Evolutionary conservation across 139 green algal genomes (phyloP).

Genomic region (Prasinococcaceae sp.): DNA sequence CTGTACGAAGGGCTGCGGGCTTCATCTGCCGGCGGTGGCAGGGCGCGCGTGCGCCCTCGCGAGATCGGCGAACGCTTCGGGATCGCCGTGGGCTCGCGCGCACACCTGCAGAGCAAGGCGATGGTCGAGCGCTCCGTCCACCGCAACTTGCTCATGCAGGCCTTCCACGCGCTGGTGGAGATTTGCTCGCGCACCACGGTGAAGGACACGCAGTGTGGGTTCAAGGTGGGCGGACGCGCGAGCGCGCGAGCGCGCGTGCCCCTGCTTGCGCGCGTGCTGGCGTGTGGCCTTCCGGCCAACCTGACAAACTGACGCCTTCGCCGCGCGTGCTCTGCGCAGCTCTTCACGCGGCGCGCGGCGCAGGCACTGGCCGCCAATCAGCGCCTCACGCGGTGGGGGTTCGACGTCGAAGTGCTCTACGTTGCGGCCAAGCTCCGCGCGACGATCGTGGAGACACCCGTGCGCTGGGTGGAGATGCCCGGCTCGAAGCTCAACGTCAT

Average conservation of each 20-base stretch:
- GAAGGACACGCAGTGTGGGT: constrained; percentile 85
- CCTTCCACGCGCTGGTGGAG: constrained; percentile 72
- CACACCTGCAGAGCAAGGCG: constrained; percentile 16
- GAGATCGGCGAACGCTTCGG: no score
- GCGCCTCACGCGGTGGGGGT: constrained; percentile 83
- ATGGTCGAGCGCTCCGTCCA: constrained; percentile 38
- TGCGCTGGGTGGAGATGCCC: constrained; percentile 79
- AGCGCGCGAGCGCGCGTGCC: no score
- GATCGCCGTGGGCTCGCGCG: neutral
- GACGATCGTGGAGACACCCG: constrained; percentile 35
- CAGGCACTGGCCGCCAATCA: constrained; percentile 58
- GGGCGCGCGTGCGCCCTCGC: no score
- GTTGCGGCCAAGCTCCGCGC: constrained; percentile 51
- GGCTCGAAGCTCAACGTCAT: constrained; percentile 73
- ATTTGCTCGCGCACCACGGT: constrained; percentile 53
- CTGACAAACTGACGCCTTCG: no score
- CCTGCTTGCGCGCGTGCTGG: no score
- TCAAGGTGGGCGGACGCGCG: no score
- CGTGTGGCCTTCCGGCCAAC: no score
- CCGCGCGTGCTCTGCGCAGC: no score
- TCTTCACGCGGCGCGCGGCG: constrained; percentile 63
- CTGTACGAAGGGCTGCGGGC: no score
- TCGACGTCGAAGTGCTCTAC: constrained; percentile 83
- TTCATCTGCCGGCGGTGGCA: no score
- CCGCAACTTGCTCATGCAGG: constrained; percentile 75